A percentile compares a stretch with the other conserved stretches of the same genome.
Conservation (phyloP, 305 asterid genomes). For the Galium porrigens region DNA sequence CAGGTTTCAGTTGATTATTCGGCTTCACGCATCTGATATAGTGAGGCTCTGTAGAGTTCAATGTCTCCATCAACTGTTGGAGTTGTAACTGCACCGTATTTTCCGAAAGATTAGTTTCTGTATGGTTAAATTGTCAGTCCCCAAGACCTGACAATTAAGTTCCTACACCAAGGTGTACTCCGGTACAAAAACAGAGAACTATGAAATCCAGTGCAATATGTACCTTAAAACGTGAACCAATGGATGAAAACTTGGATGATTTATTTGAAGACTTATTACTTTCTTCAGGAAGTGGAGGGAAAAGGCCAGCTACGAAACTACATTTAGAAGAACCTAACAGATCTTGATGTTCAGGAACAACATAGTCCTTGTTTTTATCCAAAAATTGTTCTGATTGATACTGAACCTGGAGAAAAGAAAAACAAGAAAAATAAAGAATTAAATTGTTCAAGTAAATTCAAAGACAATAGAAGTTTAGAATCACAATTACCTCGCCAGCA, state of each 20-base stretch:
- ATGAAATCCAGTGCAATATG: neutral
- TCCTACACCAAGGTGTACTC: slow-evolving; percentile 3
- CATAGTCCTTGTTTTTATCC: slow-evolving; percentile 89
- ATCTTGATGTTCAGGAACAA: slow-evolving; percentile 89
- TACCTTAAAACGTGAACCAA: slow-evolving; percentile 93
- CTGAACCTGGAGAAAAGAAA: slow-evolving; percentile 42
- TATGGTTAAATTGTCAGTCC: slow-evolving; percentile 4
- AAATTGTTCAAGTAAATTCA: slow-evolving; percentile 13
- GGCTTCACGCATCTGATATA: slow-evolving; percentile 95
- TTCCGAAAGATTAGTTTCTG: slow-evolving; percentile 23
- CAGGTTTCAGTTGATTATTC: slow-evolving; percentile 75
- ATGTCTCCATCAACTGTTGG: slow-evolving; percentile 79
- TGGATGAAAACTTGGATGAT: slow-evolving; percentile 88
- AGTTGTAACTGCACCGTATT: slow-evolving; percentile 60
- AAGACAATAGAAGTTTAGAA: slow-evolving; percentile 11
- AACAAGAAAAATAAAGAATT: slow-evolving; percentile 10
- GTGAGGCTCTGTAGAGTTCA: slow-evolving; percentile 86
- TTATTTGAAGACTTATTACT: slow-evolving; percentile 60
- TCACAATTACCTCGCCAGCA: slow-evolving; percentile 82
- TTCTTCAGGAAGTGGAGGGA: slow-evolving; percentile 72
- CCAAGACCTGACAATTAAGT: slow-evolving; percentile 1
- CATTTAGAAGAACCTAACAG: slow-evolving; percentile 58
- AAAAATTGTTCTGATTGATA: slow-evolving; percentile 81
- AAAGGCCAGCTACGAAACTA: slow-evolving; percentile 61
- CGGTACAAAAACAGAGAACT: slow-evolving; percentile 8